Conservation (phyloP, 306 rosid genomes). For the Vicia villosa region DNA sequence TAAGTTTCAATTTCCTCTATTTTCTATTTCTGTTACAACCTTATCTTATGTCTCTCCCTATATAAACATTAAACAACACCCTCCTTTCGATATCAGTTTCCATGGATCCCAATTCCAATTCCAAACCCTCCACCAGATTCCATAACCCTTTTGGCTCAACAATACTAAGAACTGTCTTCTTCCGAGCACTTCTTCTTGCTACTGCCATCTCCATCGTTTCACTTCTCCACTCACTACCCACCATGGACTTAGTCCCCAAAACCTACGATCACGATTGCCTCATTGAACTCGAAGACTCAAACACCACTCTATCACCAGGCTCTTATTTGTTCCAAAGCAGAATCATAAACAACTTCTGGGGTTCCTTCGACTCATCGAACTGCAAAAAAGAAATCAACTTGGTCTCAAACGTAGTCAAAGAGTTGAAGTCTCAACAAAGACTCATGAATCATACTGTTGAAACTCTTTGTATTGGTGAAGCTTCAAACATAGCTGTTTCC, state of each 20-base stretch:
- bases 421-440: slow-evolving; percentile 46
- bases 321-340: slow-evolving; percentile 61
- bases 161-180: slow-evolving; percentile 49
- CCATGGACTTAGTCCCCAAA: slow-evolving; percentile 47
- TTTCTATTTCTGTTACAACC: neutral
- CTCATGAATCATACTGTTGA: slow-evolving; percentile 45
- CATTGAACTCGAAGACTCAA: neutral
- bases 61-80: slow-evolving; percentile 8
- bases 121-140: slow-evolving; percentile 22
- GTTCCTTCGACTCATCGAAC: slow-evolving; percentile 45
- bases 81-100: neutral
- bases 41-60: neutral
- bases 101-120: slow-evolving; percentile 48
- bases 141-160: slow-evolving; percentile 60
- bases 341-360: slow-evolving; percentile 57
- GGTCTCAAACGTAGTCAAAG: slow-evolving; percentile 52
- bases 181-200: slow-evolving; percentile 63
- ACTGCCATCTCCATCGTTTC: slow-evolving; percentile 60
- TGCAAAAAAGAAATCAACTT: slow-evolving; percentile 52
- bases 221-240: slow-evolving; percentile 54
- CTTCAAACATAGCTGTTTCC: slow-evolving; percentile 42
- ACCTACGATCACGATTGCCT: slow-evolving; percentile 46
- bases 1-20: neutral
- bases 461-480: slow-evolving; percentile 77
- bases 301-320: slow-evolving; percentile 30